Percentiles rank a stretch among this genome's conserved stretches.
Evolutionary conservation across 1,284 basidiomycete species (phyloP).

Genomic region (Phenoliferia sp.): DNA sequence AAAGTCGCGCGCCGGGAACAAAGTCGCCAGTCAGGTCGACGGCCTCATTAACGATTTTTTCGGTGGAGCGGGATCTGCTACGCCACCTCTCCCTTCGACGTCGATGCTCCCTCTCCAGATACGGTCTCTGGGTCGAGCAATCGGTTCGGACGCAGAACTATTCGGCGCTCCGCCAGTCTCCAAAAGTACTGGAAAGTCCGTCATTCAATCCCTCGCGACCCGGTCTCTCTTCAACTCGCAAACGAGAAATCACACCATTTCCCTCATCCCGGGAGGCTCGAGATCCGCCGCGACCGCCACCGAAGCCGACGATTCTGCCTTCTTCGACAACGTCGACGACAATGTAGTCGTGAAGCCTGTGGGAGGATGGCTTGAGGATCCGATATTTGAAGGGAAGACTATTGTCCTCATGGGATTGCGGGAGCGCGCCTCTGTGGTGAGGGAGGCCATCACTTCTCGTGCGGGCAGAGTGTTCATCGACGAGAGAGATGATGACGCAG

Average conservation of each 20-base stretch:
- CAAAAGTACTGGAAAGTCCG: slow-evolving; percentile 15
- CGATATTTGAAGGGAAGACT: slow-evolving; percentile 11
- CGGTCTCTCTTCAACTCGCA: neutral
- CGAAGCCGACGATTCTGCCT: slow-evolving; percentile 22
- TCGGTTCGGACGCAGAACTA: neutral
- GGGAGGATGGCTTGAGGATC: neutral
- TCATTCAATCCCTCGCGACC: slow-evolving; percentile 20
- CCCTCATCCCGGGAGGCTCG: neutral
- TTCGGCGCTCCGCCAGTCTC: neutral
- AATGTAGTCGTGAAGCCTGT: neutral
- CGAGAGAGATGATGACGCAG: neutral
- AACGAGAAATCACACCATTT: neutral
- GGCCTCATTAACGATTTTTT: neutral
- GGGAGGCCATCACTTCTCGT: neutral
- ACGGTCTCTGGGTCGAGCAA: too few species aligned
- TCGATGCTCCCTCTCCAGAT: too few species aligned
- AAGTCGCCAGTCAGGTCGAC: neutral
- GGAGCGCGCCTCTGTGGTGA: neutral
- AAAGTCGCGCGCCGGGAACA: neutral
- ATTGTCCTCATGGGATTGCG: slow-evolving; percentile 11
- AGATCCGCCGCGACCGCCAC: neutral
- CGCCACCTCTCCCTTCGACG: neutral
- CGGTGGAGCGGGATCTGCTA: neutral
- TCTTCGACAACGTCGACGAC: slow-evolving; percentile 12
- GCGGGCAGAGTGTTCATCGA: slow-evolving; percentile 5